Conservation (phyloP, 148 eudicot genomes). For the Vaccinium corymbosum region DNA sequence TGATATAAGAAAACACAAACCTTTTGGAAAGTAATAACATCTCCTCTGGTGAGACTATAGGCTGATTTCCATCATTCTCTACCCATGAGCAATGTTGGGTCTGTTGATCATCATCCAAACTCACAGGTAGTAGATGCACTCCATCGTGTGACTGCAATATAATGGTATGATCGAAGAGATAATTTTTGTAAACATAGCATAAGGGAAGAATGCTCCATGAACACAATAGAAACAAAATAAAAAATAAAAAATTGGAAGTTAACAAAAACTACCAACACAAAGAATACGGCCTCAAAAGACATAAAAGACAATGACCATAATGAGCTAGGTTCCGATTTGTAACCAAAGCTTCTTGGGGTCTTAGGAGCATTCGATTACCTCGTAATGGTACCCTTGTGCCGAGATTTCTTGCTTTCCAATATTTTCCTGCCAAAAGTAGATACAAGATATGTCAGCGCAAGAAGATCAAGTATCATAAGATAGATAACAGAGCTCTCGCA, state of each 20-base stretch:
- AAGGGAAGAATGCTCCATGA: background rate
- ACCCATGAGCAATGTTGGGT: conserved; percentile 30
- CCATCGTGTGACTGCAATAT: conserved; percentile 17
- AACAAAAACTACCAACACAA: background rate
- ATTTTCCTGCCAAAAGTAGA: conserved; percentile 19
- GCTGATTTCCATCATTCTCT: conserved; percentile 28
- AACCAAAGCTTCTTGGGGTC: background rate
- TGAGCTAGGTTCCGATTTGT: background rate
- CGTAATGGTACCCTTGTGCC: conserved; percentile 7
- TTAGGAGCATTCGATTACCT: conserved; percentile 4
- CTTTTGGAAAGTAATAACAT: conserved; percentile 31
- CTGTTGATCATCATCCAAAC: conserved; percentile 25
- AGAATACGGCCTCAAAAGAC: background rate
- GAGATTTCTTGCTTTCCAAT: conserved; percentile 13
- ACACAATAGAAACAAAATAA: background rate
- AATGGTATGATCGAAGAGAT: background rate
- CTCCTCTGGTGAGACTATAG: conserved; percentile 22
- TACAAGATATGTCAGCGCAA: background rate
- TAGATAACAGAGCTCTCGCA: background rate
- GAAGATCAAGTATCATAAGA: background rate
- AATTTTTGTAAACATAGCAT: background rate
- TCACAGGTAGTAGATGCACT: conserved; percentile 9
- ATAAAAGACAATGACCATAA: background rate
- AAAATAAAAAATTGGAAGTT: background rate
- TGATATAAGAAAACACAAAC: conserved; percentile 21